Percentiles rank a stretch among this genome's conserved stretches.
phyloP scores from a whole-genome alignment of 106 monocot species.

The Acanthochlamys bracteata region DNA sequence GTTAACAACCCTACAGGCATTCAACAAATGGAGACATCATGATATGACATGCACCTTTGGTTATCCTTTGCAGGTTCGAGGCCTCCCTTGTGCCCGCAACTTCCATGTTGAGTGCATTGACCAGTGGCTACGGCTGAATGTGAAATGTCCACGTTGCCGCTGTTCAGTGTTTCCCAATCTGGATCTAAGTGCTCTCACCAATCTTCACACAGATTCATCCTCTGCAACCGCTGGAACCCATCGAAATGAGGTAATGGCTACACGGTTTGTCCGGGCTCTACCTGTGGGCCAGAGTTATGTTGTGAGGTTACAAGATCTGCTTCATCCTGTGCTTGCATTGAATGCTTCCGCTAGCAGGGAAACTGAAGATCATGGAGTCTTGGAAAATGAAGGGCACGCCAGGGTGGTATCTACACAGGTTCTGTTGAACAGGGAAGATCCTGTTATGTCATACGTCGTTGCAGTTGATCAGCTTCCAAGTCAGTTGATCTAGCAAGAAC shows the following conservation, averaged over 20 bases:
- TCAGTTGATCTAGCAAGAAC: slow-evolving; percentile 2
- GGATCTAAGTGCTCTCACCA: slow-evolving; percentile 81
- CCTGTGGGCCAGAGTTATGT: slow-evolving; percentile 58
- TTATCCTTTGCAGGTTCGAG: slow-evolving; percentile 55
- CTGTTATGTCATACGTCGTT: slow-evolving; percentile 9
- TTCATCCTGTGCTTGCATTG: slow-evolving; percentile 29
- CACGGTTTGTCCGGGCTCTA: slow-evolving; percentile 34
- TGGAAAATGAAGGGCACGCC: slow-evolving; percentile 20
- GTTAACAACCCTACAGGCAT: no score
- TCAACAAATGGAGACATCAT: no score
- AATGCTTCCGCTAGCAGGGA: slow-evolving; percentile 1
- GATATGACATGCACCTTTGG: not conserved
- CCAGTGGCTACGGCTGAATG: slow-evolving; percentile 90
- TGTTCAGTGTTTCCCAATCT: slow-evolving; percentile 98
- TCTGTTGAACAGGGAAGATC: not conserved
- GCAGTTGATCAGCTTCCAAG: slow-evolving; percentile 15
- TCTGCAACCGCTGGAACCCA: slow-evolving; percentile 13
- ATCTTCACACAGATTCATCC: slow-evolving; percentile 43
- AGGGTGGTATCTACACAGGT: slow-evolving; percentile 8
- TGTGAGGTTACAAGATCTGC: slow-evolving; percentile 56
- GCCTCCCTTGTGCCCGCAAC: slow-evolving; percentile 96
- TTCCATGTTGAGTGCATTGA: slow-evolving; percentile 98
- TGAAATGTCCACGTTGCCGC: slow-evolving; percentile 93
- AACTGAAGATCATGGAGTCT: not conserved
- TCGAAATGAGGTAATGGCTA: slow-evolving; percentile 23